phyloP scores from a whole-genome alignment of 139 green algal genomes.

The Chara braunii region DNA sequence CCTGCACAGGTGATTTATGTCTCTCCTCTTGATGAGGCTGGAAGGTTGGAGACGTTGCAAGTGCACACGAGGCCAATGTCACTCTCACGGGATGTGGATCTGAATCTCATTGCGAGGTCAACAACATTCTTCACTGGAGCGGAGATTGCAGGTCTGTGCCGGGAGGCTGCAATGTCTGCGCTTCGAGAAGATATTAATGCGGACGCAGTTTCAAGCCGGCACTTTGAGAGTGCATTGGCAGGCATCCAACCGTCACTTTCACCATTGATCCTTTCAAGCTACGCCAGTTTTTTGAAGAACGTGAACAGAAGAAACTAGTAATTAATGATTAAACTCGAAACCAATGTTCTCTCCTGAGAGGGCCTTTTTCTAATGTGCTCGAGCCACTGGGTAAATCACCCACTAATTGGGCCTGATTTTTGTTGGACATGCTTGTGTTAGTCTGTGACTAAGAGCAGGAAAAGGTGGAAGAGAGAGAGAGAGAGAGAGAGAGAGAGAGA shows the following conservation, averaged over 20 bases:
- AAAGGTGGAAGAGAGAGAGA: too few species aligned
- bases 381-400: too few species aligned
- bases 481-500: too few species aligned
- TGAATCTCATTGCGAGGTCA: constrained; percentile 8
- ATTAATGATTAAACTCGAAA: too few species aligned
- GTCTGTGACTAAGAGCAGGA: too few species aligned
- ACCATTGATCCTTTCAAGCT: not conserved
- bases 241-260: constrained; percentile 4
- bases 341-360: too few species aligned
- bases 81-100: constrained; percentile 66
- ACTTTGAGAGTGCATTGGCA: constrained; percentile 11
- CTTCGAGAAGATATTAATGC: constrained; percentile 61
- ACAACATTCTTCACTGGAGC: constrained; percentile 44
- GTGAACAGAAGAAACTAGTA: too few species aligned
- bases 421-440: too few species aligned
- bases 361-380: too few species aligned
- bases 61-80: constrained; percentile 56
- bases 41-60: constrained; percentile 48
- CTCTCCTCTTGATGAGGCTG: constrained; percentile 69
- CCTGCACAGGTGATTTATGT: constrained; percentile 68
- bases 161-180: constrained; percentile 52
- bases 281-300: too few species aligned
- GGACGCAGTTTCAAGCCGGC: not conserved
- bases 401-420: too few species aligned
- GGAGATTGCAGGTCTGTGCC: constrained; percentile 35